phyloP scores from a whole-genome alignment of 768 basidiomycete species.

The Coprinopsis marcescibilis region DNA sequence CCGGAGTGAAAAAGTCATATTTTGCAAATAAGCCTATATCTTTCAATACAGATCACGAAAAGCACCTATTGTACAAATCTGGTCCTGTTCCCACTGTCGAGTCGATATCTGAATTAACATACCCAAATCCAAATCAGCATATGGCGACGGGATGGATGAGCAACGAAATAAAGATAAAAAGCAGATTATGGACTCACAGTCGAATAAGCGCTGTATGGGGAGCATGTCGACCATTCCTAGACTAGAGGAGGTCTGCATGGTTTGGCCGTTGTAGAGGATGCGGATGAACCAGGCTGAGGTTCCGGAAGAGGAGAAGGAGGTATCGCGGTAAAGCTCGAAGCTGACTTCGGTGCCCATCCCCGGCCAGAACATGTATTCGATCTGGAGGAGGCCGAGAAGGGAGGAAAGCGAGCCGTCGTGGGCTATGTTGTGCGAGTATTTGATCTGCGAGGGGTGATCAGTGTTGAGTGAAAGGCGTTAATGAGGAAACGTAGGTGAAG shows the following conservation, averaged over 20 bases:
- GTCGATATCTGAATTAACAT: conserved; percentile 30
- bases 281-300: conserved; percentile 29
- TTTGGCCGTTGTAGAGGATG: conserved; percentile 47
- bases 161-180: neutral
- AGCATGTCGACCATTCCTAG: conserved; percentile 43
- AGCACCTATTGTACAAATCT: conserved; percentile 21
- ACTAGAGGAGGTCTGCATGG: conserved; percentile 42
- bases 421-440: conserved; percentile 41
- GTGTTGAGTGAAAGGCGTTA: neutral
- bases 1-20: too few species aligned
- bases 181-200: conserved; percentile 27
- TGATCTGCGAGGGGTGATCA: conserved; percentile 20
- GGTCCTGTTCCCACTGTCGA: conserved; percentile 29
- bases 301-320: neutral
- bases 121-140: neutral
- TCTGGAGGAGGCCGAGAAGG: conserved; percentile 44
- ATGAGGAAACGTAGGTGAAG: too few species aligned
- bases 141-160: neutral
- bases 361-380: conserved; percentile 49
- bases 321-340: conserved; percentile 39
- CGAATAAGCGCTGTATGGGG: conserved; percentile 34
- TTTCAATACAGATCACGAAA: too few species aligned
- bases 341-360: conserved; percentile 38
- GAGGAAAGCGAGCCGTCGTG: conserved; percentile 48
- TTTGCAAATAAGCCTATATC: too few species aligned